Evolutionary conservation across 2,329 filamentous ascomycete species (phyloP).

Genomic region (Cryphonectria naterciae): DNA sequence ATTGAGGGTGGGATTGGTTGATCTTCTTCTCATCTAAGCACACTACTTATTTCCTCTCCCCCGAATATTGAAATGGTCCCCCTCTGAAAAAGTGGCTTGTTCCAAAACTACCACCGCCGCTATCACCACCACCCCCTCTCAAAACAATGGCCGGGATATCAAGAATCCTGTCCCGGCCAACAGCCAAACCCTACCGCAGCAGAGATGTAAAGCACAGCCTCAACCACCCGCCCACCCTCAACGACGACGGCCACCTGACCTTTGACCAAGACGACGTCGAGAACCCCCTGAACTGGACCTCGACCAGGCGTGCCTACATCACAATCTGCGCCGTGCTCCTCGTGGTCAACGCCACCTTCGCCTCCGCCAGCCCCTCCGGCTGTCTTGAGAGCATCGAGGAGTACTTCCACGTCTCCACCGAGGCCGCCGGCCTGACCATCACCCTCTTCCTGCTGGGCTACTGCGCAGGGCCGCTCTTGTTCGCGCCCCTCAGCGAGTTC

Average conservation of each 20-base stretch:
- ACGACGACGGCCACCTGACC: conserved; percentile 54
- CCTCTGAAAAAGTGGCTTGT: background rate
- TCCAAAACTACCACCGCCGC: background rate
- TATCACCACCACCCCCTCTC: too few relatives aligned
- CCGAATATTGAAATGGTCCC: background rate
- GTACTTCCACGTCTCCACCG: conserved; percentile 51
- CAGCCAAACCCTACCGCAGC: conserved; percentile 57
- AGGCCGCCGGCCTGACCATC: conserved; percentile 54
- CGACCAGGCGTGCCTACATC: conserved; percentile 44
- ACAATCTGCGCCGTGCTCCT: conserved; percentile 49
- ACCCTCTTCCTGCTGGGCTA: conserved; percentile 62
- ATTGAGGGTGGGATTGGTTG: background rate
- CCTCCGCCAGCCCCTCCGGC: conserved; percentile 47
- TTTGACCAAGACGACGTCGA: conserved; percentile 56
- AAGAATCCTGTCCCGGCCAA: conserved; percentile 53
- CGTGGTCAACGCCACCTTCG: conserved; percentile 60
- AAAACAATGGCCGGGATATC: conserved; percentile 44
- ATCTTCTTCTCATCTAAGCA: too few relatives aligned
- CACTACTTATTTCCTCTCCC: too few relatives aligned
- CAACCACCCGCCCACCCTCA: conserved; percentile 44
- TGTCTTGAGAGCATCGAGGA: conserved; percentile 46
- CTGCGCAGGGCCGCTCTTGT: conserved; percentile 61
- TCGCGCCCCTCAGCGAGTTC: conserved; percentile 61
- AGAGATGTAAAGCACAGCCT: conserved; percentile 40
- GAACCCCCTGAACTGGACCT: conserved; percentile 54